Percentiles rank a stretch among this genome's conserved stretches.
These are phyloP conservation scores for Mycena rebaudengoi DNA, from an alignment of 768 basidiomycete species.

Conservation along the genomic window DNA sequence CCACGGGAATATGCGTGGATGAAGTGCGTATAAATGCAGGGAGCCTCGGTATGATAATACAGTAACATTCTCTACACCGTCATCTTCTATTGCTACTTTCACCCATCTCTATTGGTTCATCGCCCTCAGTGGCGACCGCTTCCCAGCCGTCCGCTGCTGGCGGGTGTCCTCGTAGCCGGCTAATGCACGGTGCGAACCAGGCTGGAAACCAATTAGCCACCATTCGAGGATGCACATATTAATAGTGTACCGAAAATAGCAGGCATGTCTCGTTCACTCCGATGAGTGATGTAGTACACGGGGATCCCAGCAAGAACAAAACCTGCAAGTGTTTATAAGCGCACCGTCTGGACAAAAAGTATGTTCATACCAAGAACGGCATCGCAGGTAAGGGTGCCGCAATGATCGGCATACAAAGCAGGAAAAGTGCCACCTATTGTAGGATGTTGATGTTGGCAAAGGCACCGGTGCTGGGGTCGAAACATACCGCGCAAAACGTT, in stretches of 20 bases:
- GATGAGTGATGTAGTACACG: constrained; percentile 82
- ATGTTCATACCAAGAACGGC: constrained; percentile 79
- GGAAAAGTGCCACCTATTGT: constrained; percentile 81
- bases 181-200: constrained; percentile 50
- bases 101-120: constrained; percentile 75
- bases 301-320: constrained; percentile 85
- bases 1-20: too few relatives aligned
- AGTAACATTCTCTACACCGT: constrained; percentile 16
- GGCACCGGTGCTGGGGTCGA: constrained; percentile 7
- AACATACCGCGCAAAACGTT: constrained; percentile 83
- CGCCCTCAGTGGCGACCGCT: constrained; percentile 77
- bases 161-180: constrained; percentile 60
- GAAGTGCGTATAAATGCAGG: too few relatives aligned
- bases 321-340: constrained; percentile 48
- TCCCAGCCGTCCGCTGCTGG: constrained; percentile 74
- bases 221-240: constrained; percentile 4
- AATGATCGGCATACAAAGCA: constrained; percentile 93
- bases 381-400: constrained; percentile 91
- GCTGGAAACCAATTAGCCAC: constrained; percentile 41
- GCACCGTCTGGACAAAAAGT: neutral
- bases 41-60: too few relatives aligned
- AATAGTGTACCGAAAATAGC: constrained; percentile 50
- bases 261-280: constrained; percentile 51
- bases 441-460: constrained; percentile 7
- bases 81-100: constrained; percentile 41